phyloP scores from a whole-genome alignment of 495 filamentous ascomycete species.

The Hyaloscypha bicolor region DNA sequence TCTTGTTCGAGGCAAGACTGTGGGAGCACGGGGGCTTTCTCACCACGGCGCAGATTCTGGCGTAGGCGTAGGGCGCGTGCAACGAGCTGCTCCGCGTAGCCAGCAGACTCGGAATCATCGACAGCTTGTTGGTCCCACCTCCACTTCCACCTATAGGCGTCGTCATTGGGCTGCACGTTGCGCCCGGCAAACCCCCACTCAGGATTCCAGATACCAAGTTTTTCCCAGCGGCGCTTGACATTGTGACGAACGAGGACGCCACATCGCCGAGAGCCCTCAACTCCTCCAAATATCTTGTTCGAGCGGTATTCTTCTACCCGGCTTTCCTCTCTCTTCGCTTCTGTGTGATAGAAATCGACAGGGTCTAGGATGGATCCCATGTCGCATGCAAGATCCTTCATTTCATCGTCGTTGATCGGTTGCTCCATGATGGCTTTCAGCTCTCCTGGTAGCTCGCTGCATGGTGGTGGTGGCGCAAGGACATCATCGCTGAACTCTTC shows the following conservation, averaged over 20 bases:
- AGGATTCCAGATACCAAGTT: constrained; percentile 29
- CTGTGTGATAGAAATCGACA: constrained; percentile 16
- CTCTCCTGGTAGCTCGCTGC: constrained; percentile 7
- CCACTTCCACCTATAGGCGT: constrained; percentile 15
- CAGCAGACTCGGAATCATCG: constrained; percentile 6
- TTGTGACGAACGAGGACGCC: constrained; percentile 18
- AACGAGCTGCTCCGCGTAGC: constrained; percentile 1
- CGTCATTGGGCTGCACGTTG: constrained; percentile 5
- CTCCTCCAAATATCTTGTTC: constrained; percentile 13
- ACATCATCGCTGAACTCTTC: constrained; percentile 6
- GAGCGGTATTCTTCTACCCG: constrained; percentile 6
- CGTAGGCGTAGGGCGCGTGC: constrained; percentile 11
- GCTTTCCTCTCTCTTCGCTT: constrained; percentile 13
- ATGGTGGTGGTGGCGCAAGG: constrained; percentile 1
- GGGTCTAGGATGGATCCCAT: constrained; percentile 6
- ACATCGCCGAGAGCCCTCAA: not conserved
- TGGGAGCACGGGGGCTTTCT: constrained; percentile 14
- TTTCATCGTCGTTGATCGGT: constrained; percentile 12
- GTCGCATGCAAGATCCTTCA: constrained; percentile 5
- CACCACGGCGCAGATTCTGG: constrained; percentile 10
- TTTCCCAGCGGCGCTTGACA: constrained; percentile 20
- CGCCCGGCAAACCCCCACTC: constrained; percentile 26
- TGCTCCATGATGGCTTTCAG: constrained; percentile 14
- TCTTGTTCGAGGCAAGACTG: constrained; percentile 14
- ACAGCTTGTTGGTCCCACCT: constrained; percentile 6